These are phyloP conservation scores for Didymella segeticola DNA, from an alignment of 2,329 filamentous ascomycete genomes.

Conservation along the genomic window DNA sequence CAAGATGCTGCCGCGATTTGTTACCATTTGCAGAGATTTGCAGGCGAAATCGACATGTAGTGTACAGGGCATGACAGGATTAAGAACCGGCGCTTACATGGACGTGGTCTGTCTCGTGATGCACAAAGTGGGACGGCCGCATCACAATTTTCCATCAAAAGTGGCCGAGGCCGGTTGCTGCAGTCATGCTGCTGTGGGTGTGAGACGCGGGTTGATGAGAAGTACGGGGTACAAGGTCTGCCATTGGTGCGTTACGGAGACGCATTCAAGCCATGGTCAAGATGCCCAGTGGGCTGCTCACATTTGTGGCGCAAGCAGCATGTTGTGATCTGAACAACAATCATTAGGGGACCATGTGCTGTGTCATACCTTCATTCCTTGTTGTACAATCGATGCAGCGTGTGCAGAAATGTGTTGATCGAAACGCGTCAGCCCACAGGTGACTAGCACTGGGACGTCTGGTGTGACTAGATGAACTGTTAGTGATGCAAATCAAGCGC, in stretches of 20 bases:
- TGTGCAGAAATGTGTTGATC: neutral
- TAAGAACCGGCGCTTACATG: slow-evolving; percentile 31
- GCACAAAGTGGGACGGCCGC: slow-evolving; percentile 30
- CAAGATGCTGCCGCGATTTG: slow-evolving; percentile 26
- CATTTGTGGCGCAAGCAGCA: slow-evolving; percentile 1
- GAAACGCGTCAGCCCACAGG: slow-evolving; percentile 32
- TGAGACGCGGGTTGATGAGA: slow-evolving; percentile 38
- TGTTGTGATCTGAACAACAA: neutral
- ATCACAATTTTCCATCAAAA: slow-evolving; percentile 28
- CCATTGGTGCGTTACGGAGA: slow-evolving; percentile 1
- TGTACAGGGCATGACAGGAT: slow-evolving; percentile 18
- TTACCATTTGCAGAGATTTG: slow-evolving; percentile 24
- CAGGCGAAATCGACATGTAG: slow-evolving; percentile 20
- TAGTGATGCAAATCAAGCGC: slow-evolving; percentile 22
- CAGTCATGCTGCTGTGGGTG: slow-evolving; percentile 28
- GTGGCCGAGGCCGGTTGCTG: slow-evolving; percentile 35
- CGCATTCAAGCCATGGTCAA: neutral
- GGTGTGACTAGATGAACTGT: slow-evolving; percentile 34
- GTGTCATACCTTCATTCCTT: neutral
- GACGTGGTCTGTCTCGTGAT: slow-evolving; percentile 36
- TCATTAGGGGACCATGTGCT: slow-evolving; percentile 19
- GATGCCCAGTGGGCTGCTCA: slow-evolving; percentile 2
- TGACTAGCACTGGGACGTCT: slow-evolving; percentile 6
- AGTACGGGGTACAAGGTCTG: slow-evolving; percentile 12
- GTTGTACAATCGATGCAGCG: neutral